Evolutionary conservation across 2,329 filamentous ascomycete genomes (phyloP), one percentile per base, ranked within the genome.

Genomic region (Decorospora gaudefroyi): DNA sequence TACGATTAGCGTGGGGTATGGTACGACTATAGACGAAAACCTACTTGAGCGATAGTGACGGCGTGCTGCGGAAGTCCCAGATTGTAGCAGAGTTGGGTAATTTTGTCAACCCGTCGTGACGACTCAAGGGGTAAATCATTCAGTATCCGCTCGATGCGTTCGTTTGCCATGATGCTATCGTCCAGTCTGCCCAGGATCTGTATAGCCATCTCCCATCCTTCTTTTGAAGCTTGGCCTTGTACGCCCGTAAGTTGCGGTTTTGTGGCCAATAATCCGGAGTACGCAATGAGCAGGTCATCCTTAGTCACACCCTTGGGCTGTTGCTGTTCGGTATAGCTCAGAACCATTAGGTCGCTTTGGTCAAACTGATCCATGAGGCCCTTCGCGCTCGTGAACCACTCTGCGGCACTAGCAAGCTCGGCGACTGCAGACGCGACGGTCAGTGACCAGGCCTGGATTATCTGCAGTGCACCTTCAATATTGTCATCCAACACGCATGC

Each of bases 131-230:
- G 78, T n/a, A 97, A 76, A 15, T 85, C 77, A 42, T 86, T 81
- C 29, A 96, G 77, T 49, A 96, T 74, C 46, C 86, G 81, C 27
- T 84, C 80, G 8, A 96, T 87, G 46, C 85, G 85, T 53, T 86
- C 81, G 62, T 88, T 85, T 6, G 88, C 88, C 35, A 82, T 80
- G 34, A 82, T 77, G 0, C 80, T 76, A 46, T 90, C 84, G 62
- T 95, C 87, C 65, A 97, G 80, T 40, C 92, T 83, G 7, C 87
- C 88, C 31, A 96, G 77, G 8, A 96, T 81, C 47, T 90, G 83
- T 29, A 96, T 84, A 0, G 90, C 87, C 63, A 96, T 74, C 72
- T 96, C 90, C 92, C 92, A 97, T 6, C 92, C 91, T 57, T 91
- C 85, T 37, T 55, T 60, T 5, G 59, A 58, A 13, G 51, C 56